Evolutionary conservation across 2,329 filamentous ascomycete species (phyloP).

Genomic region (Aspergillus sp.): DNA sequence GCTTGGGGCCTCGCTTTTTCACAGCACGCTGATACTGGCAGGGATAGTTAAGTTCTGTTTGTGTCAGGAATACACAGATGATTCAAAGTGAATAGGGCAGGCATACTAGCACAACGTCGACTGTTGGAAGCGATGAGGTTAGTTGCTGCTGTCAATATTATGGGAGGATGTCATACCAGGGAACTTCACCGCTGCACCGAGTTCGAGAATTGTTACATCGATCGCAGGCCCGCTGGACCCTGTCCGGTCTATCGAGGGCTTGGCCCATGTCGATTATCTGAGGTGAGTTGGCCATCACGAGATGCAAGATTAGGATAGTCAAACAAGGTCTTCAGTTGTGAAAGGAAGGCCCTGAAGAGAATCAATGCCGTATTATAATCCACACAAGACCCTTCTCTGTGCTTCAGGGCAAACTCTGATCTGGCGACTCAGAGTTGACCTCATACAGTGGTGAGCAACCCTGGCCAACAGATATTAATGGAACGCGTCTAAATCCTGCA

Average conservation of each 20-base stretch:
- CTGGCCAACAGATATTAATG: background rate
- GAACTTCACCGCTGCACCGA: background rate
- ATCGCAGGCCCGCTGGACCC: background rate
- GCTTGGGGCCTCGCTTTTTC: conserved; percentile 24
- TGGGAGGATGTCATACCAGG: background rate
- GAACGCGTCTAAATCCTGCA: background rate
- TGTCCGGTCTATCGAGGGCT: background rate
- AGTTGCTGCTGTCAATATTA: background rate
- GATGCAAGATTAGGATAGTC: no score
- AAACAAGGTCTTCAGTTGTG: no score
- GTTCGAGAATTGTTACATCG: conserved; percentile 4
- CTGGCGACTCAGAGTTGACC: no score
- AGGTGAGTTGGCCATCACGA: no score
- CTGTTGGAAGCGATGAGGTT: no score
- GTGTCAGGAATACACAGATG: background rate
- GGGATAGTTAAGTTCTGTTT: conserved; percentile 16
- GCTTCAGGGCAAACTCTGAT: no score
- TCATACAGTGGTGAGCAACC: no score
- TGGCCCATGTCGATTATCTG: no score
- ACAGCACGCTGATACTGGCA: conserved; percentile 25
- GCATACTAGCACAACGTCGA: background rate
- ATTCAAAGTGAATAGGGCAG: no score
- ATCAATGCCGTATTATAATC: no score
- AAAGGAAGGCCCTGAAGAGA: no score
- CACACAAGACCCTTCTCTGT: no score